Percentiles rank a stretch among this genome's conserved stretches.
These are phyloP conservation scores for Bjerkandera adusta DNA, from an alignment of 1,284 basidiomycete genomes.

Conservation along the genomic window DNA sequence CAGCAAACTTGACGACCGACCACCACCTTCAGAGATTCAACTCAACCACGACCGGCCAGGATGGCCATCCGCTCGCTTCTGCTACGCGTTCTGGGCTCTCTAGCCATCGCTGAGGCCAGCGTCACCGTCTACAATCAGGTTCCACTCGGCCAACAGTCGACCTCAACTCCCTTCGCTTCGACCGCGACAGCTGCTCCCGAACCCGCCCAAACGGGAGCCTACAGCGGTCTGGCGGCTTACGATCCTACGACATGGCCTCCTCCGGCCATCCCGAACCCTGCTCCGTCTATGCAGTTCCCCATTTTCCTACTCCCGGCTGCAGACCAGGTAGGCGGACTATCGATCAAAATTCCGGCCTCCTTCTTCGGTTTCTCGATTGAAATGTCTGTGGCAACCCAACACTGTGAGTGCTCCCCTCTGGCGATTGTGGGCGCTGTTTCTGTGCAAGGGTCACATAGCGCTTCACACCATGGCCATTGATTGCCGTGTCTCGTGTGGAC, in stretches of 20 bases:
- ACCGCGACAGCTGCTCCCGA: slow-evolving; percentile 23
- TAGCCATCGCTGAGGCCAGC: slow-evolving; percentile 19
- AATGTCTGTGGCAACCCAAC: slow-evolving; percentile 40
- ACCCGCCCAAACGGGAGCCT: slow-evolving; percentile 30
- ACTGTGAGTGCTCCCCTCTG: too few species aligned
- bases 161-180: slow-evolving; percentile 19
- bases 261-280: slow-evolving; percentile 41
- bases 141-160: slow-evolving; percentile 15
- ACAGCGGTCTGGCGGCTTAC: slow-evolving; percentile 43
- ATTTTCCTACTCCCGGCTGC: slow-evolving; percentile 42
- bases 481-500: too few species aligned
- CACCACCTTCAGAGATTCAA: too few species aligned
- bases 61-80: slow-evolving; percentile 25
- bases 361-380: slow-evolving; percentile 51
- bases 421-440: too few species aligned
- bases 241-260: slow-evolving; percentile 40
- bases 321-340: slow-evolving; percentile 32
- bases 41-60: too few species aligned
- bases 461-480: too few species aligned
- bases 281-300: slow-evolving; percentile 37
- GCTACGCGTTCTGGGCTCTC: slow-evolving; percentile 18
- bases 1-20: too few species aligned
- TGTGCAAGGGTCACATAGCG: slow-evolving; percentile 13
- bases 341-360: slow-evolving; percentile 31
- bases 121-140: slow-evolving; percentile 27